These are phyloP conservation scores for Edaphochlamys debaryana DNA, from an alignment of 139 green algal species.

Conservation along the genomic window DNA sequence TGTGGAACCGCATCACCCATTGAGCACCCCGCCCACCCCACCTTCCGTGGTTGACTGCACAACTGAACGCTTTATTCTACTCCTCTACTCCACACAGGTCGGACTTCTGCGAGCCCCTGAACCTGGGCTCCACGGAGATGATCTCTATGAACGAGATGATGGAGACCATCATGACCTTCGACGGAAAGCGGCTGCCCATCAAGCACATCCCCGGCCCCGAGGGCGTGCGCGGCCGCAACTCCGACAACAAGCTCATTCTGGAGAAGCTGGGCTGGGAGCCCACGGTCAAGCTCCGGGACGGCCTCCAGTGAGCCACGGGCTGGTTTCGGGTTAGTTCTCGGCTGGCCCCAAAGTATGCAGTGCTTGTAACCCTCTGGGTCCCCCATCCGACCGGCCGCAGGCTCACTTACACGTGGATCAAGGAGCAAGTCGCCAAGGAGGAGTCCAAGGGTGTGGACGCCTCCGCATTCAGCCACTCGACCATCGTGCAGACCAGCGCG, in stretches of 20 bases:
- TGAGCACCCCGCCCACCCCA: too few species aligned
- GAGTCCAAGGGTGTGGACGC: slow-evolving; percentile 64
- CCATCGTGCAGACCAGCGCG: slow-evolving; percentile 85
- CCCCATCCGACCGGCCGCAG: too few species aligned
- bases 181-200: slow-evolving; percentile 85
- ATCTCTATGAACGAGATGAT: slow-evolving; percentile 97
- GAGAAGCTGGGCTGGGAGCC: slow-evolving; percentile 99
- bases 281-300: slow-evolving; percentile 87
- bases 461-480: slow-evolving; percentile 77
- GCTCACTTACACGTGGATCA: slow-evolving; percentile 90
- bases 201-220: slow-evolving; percentile 98
- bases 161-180: slow-evolving; percentile 69
- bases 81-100: too few species aligned
- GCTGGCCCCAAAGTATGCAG: too few species aligned
- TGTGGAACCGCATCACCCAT: too few species aligned
- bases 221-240: slow-evolving; percentile 98
- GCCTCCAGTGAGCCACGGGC: slow-evolving; percentile 63
- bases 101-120: slow-evolving; percentile 96
- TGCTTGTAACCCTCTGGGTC: too few species aligned
- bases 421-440: slow-evolving; percentile 77
- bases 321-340: too few species aligned
- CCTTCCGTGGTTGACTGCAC: too few species aligned
- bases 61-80: too few species aligned
- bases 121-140: slow-evolving; percentile 97
- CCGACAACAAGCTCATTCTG: slow-evolving; percentile 90